Base-by-base conservation (phyloP, 345 rosid genomes). In the Viola odorata region DNA sequence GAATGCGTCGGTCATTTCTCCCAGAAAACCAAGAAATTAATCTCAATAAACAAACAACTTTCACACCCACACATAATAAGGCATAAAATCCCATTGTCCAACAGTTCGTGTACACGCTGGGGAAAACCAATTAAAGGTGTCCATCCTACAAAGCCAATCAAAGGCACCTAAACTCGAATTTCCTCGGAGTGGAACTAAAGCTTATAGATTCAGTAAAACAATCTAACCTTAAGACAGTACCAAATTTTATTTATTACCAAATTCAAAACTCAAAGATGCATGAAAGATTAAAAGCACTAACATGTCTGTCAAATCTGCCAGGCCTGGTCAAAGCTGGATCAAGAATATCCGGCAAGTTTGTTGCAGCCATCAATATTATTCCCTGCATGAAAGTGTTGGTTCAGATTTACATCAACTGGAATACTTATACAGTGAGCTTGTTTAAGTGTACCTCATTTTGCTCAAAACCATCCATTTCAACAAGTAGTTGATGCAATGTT, bases 281-380 rank as follows among this genome's bases (percentile, higher is more conserved):
- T 12, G n/a, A 38, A 65, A 54, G 5, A 59, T 41, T 7, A 37
- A 12, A 57, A 36, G 52, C 66, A 77, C 98, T 85, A 78, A 91
- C 98, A 88, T 86, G 96, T 60, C 96, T 80, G 72, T 91, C 99
- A 60, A 94, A 94, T 88, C 99, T 86, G 74, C 99, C 97, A 70
- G 97, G 97, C 78, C 99, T 86, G 62, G 97, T 94, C 85, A 90
- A 84, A 64, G 99, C 99, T 60, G 97, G 99, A 82, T 94, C 99
- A 71, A 94, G 96, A 71, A 94, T 90, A 63, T 94, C 99, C 40
- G 99, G 92, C 77, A 90, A 89, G 77, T 90, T 94, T 72, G 99
- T 94, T 58, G 99, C 99, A 69, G 95, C 99, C 96, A 94, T 94
- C 69, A 94, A 75, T 55, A 94, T 94, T 55, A 94, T 90, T 73